phyloP scores from a whole-genome alignment of 1,284 basidiomycete species.

The Puccinia hordei region DNA sequence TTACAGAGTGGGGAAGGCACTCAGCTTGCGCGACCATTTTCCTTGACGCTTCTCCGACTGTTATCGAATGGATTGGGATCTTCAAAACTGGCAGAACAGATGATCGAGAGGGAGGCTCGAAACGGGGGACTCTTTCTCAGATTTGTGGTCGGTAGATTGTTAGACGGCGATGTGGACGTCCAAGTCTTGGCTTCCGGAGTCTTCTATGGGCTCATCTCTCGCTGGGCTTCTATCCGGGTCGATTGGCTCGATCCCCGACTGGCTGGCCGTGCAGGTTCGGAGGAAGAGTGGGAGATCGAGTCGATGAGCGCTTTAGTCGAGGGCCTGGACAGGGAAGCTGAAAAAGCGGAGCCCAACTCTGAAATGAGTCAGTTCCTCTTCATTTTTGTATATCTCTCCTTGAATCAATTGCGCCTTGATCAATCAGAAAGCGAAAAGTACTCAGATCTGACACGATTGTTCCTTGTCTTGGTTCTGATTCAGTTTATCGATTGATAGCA shows the following conservation, averaged over 20 bases:
- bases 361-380: constrained; percentile 55
- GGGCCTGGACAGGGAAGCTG: constrained; percentile 53
- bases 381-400: neutral
- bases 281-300: constrained; percentile 48
- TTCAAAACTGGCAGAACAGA: constrained; percentile 21
- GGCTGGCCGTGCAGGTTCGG: neutral
- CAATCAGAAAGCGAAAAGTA: neutral
- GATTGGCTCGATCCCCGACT: constrained; percentile 8
- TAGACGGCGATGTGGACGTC: constrained; percentile 53
- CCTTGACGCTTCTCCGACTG: constrained; percentile 54
- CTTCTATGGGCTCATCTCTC: constrained; percentile 54
- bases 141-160: constrained; percentile 53
- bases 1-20: neutral
- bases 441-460: neutral
- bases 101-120: constrained; percentile 26
- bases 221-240: constrained; percentile 49
- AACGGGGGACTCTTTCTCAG: constrained; percentile 44
- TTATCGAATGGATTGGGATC: constrained; percentile 52
- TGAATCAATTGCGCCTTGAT: neutral
- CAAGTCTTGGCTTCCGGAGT: constrained; percentile 54
- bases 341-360: constrained; percentile 52
- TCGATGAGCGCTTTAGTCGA: constrained; percentile 48
- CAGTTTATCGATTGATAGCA: constrained; percentile 56
- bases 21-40: constrained; percentile 51
- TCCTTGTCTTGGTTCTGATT: neutral